Percentiles rank a stretch among this genome's conserved stretches.
These are phyloP conservation scores for Fraxinus excelsior DNA, from an alignment of 257 asterid species.

Conservation along the genomic window DNA sequence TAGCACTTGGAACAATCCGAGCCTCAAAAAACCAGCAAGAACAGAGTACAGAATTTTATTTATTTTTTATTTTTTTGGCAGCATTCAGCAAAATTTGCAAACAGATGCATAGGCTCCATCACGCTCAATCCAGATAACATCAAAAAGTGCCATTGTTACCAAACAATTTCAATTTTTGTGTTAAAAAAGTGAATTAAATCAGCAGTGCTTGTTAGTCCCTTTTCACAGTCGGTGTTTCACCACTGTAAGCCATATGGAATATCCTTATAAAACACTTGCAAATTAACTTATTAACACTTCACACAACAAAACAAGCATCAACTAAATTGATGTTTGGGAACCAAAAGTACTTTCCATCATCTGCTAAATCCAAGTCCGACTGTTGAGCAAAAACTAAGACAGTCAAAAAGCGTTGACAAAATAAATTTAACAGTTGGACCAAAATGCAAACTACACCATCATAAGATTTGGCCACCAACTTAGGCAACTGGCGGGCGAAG, in stretches of 20 bases:
- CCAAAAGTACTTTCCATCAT: slow-evolving; percentile 36
- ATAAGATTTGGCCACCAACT: slow-evolving; percentile 31
- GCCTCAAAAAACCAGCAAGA: too few relatives aligned
- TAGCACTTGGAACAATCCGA: too few relatives aligned
- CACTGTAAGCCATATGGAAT: too few relatives aligned
- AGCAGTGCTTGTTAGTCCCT: neutral
- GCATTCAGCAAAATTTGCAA: too few relatives aligned
- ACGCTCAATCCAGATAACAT: too few relatives aligned
- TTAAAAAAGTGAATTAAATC: neutral
- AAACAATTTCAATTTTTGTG: too few relatives aligned
- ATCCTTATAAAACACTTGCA: neutral
- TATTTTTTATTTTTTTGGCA: too few relatives aligned
- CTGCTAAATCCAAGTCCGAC: slow-evolving; percentile 45
- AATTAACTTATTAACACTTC: neutral
- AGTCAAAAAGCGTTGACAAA: slow-evolving; percentile 27
- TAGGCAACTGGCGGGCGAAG: slow-evolving; percentile 96
- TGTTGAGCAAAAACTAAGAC: slow-evolving; percentile 36
- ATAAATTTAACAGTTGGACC: slow-evolving; percentile 36
- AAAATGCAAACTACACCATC: slow-evolving; percentile 19
- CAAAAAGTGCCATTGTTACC: too few relatives aligned
- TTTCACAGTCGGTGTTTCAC: neutral
- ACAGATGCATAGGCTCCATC: too few relatives aligned
- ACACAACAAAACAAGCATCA: neutral
- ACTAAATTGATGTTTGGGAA: slow-evolving; percentile 1
- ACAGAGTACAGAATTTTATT: too few relatives aligned